A percentile compares a stretch with the other conserved stretches of the same genome.
Conservation (phyloP, 192 early-diverging fungal genomes). For the Spizellomyces sp. region DNA sequence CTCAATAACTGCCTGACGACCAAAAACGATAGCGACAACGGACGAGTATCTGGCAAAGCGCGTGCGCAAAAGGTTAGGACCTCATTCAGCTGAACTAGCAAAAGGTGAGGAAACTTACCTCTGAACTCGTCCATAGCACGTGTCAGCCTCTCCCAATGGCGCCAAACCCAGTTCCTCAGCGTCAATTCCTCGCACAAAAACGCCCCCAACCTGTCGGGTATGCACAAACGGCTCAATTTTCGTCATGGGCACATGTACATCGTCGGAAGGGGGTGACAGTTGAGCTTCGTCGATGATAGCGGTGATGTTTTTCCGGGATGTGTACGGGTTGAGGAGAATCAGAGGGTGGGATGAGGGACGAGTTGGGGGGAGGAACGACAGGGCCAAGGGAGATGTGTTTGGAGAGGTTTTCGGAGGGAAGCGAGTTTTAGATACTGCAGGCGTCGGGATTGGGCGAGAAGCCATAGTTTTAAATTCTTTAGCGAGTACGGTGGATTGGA, state of each 20-base stretch:
- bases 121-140: slow-evolving; percentile 26
- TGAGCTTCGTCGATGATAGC: neutral
- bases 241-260: slow-evolving; percentile 6
- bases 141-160: slow-evolving; percentile 19
- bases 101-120: slow-evolving; percentile 2
- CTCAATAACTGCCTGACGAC: slow-evolving; percentile 7
- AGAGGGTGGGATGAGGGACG: slow-evolving; percentile 11
- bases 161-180: slow-evolving; percentile 17
- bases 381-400: slow-evolving; percentile 5
- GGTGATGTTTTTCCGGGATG: neutral
- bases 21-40: slow-evolving; percentile 18
- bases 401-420: too few species aligned
- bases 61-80: neutral
- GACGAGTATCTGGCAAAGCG: slow-evolving; percentile 15
- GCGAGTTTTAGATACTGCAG: too few species aligned
- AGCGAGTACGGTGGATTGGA: too few species aligned
- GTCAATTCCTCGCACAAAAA: slow-evolving; percentile 24
- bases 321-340: slow-evolving; percentile 18
- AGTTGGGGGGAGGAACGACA: slow-evolving; percentile 21
- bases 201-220: slow-evolving; percentile 10
- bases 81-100: neutral
- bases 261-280: slow-evolving; percentile 8
- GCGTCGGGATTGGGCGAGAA: too few species aligned
- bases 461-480: too few species aligned
- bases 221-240: slow-evolving; percentile 27